Conservation (phyloP, 805 yeast genomes). For the Metschnikowia aberdeeniae region DNA sequence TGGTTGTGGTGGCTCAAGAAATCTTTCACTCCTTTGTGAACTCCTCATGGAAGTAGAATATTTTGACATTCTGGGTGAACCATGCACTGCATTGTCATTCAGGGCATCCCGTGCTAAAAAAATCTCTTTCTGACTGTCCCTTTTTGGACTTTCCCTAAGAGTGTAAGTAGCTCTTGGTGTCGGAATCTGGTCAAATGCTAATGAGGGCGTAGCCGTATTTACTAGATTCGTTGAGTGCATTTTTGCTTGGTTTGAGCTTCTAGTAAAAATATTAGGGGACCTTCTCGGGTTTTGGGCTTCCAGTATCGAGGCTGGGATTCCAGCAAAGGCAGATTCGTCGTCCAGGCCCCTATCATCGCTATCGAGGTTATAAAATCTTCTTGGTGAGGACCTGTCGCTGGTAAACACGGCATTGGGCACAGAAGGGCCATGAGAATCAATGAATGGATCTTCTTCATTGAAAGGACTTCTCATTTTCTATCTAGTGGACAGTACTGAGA, state of each 20-base stretch:
- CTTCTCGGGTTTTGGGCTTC: constrained; percentile 27
- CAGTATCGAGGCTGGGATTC: constrained; percentile 30
- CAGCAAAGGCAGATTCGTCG: constrained; percentile 22
- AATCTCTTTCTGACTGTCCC: constrained; percentile 48
- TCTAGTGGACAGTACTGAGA: constrained; percentile 1
- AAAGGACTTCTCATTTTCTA: constrained; percentile 31
- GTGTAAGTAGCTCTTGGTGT: constrained; percentile 69
- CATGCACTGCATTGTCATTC: constrained; percentile 21
- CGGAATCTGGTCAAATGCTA: constrained; percentile 8
- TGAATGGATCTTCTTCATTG: constrained; percentile 30
- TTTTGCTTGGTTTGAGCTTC: constrained; percentile 29
- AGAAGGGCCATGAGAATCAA: constrained; percentile 28
- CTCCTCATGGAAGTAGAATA: constrained; percentile 26
- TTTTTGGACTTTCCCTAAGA: constrained; percentile 61
- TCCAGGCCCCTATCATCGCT: constrained; percentile 18
- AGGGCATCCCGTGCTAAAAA: constrained; percentile 38
- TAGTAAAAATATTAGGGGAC: constrained; percentile 42
- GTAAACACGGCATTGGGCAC: constrained; percentile 40
- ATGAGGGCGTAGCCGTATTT: constrained; percentile 8
- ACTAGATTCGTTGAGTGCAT: constrained; percentile 1
- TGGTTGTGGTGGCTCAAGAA: constrained; percentile 62
- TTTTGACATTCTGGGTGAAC: constrained; percentile 35
- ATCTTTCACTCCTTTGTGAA: constrained; percentile 43
- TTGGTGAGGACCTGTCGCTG: constrained; percentile 34
- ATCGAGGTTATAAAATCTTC: constrained; percentile 28